Conservation (phyloP, 768 basidiomycete genomes). For the Scleroderma citrinum region DNA sequence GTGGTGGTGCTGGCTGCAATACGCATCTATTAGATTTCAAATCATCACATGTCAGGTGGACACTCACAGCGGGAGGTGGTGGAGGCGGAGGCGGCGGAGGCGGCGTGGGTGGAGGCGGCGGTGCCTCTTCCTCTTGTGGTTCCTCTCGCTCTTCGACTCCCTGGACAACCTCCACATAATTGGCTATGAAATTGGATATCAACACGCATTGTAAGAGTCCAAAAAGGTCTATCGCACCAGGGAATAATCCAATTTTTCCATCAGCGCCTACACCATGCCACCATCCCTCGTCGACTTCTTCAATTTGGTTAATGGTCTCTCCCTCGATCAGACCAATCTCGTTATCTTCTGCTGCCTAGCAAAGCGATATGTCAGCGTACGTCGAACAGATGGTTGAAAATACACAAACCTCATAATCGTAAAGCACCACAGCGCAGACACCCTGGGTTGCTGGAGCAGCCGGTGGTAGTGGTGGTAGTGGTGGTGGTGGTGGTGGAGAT, state of each 20-base stretch:
- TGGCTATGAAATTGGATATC: conserved; percentile 43
- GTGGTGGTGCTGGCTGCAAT: conserved; percentile 34
- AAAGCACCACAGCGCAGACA: conserved; percentile 68
- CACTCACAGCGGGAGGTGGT: conserved; percentile 37
- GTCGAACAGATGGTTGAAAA: background rate
- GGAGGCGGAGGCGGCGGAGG: conserved; percentile 37
- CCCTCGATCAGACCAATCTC: conserved; percentile 79
- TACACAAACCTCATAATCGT: conserved; percentile 62
- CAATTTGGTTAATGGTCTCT: conserved; percentile 75
- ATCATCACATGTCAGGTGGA: conserved; percentile 3
- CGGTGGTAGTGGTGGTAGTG: conserved; percentile 22
- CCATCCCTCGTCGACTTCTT: conserved; percentile 87
- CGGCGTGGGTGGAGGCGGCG: conserved; percentile 47
- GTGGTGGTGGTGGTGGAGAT: conserved; percentile 33
- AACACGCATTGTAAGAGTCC: background rate
- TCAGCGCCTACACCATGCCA: conserved; percentile 73
- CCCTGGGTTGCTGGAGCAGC: conserved; percentile 33
- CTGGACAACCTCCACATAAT: conserved; percentile 80
- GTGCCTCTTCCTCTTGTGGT: conserved; percentile 40
- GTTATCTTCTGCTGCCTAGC: conserved; percentile 75
- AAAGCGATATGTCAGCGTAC: background rate
- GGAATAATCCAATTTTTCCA: conserved; percentile 82
- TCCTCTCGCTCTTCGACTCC: conserved; percentile 33
- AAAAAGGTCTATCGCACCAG: conserved; percentile 42
- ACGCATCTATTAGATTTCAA: background rate